A percentile compares a stretch with the other conserved stretches of the same genome.
Evolutionary conservation across 148 eudicot species (phyloP).

Genomic region (Fagopyrum esculentum): DNA sequence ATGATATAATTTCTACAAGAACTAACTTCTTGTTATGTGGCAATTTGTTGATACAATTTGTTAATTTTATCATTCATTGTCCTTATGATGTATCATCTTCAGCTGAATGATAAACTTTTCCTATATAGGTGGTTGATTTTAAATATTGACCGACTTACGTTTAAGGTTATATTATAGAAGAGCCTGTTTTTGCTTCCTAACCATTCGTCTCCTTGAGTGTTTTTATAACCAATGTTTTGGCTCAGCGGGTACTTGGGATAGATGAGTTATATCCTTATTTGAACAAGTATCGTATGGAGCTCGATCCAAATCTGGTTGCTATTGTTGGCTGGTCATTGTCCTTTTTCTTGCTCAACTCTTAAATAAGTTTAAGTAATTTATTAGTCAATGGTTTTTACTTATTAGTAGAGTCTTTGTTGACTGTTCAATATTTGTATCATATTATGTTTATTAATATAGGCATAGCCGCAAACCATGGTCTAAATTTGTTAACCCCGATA

Average conservation of each 20-base stretch:
- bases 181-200: neutral
- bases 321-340: constrained; percentile 74
- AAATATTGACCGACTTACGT: too few relatives aligned
- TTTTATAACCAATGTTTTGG: neutral
- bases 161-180: too few relatives aligned
- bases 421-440: too few relatives aligned
- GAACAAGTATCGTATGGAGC: constrained; percentile 61
- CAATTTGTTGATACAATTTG: too few relatives aligned
- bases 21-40: too few relatives aligned
- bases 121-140: too few relatives aligned
- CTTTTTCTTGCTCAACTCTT: neutral
- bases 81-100: too few relatives aligned
- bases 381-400: neutral
- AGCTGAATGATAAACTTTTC: too few relatives aligned
- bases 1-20: too few relatives aligned
- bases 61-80: too few relatives aligned
- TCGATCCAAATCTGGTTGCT: constrained; percentile 68
- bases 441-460: constrained; percentile 23
- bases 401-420: too few relatives aligned
- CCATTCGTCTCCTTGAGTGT: neutral
- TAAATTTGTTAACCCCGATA: constrained; percentile 73
- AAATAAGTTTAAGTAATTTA: neutral
- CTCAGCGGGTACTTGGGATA: constrained; percentile 64
- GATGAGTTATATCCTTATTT: constrained; percentile 71
- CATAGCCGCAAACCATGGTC: constrained; percentile 82